Base-by-base conservation (phyloP, 805 yeast genomes). In the Torulaspora maleeae region DNA sequence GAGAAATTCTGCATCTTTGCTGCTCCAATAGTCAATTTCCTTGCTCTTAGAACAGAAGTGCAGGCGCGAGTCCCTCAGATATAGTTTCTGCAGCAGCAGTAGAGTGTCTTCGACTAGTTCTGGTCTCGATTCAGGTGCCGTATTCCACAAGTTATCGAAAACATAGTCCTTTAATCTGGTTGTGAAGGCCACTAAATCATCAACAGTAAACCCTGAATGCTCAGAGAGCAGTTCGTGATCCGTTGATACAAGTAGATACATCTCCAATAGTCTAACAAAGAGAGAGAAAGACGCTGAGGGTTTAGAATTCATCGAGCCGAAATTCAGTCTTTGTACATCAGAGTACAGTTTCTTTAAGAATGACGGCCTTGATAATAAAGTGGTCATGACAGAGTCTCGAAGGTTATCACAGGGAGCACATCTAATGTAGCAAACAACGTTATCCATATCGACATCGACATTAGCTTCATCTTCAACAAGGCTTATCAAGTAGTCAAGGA, bases 51-150 rank as follows among this genome's bases (percentile, higher is more conserved):
- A 47, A 29, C 56, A 51, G 27, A 60, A 55, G 25, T 56, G 56
- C 10, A 54, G 38, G 29, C 63, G 52, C 7, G 67, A 60, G 42
- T 65, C 65, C 28, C 67, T 51, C 15, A 59, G 27, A 46, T 63
- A 63, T 11, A 64, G 28, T 33, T 55, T 59, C 24, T 49, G 56
- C 32, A 64, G 37, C 16, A 62, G 41, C 10, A 52, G 45, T 15
- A 59, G 43, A 3, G 51, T 48, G 3, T 29, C 48, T 7, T 52
- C 53, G 1, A 54, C 34, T 10, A 48, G 33, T 3, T 32, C 27
- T 7, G 46, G 28, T 17, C 47, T 44, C 6, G 41, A 35, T 19
- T 44, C 45, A n/a, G 16, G 12, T 2, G 38, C 8, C 10, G 30
- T 12, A 40, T 37, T 37, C 66, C 64, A 61, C 12, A 60, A 27